Evolutionary conservation across 306 rosid species (phyloP).

Genomic region (Malus orientalis): DNA sequence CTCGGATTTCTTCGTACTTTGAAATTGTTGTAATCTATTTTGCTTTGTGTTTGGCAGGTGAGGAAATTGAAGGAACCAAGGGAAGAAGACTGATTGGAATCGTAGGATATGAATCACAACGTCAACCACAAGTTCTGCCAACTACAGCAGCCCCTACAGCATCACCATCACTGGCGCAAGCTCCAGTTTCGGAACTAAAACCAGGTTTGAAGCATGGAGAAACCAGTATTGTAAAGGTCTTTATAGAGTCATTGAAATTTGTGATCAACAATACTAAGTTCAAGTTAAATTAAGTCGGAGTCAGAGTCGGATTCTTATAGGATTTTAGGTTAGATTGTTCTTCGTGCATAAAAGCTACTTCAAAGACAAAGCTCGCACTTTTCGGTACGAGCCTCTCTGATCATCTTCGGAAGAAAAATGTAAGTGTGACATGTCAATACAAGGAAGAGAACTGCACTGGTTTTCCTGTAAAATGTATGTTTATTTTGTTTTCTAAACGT

Average conservation of each 20-base stretch:
- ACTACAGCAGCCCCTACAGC: slow-evolving; percentile 6
- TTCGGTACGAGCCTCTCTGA: background rate
- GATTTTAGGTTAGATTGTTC: background rate
- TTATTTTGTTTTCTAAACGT: background rate
- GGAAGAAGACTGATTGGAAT: slow-evolving; percentile 35
- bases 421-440: background rate
- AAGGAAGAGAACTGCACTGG: background rate
- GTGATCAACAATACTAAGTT: slow-evolving; percentile 9
- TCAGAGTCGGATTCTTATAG: background rate
- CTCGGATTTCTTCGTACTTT: background rate
- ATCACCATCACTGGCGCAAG: slow-evolving; percentile 1
- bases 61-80: slow-evolving; percentile 24
- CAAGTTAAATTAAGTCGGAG: background rate
- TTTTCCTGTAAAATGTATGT: background rate
- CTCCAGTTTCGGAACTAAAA: slow-evolving; percentile 4
- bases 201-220: background rate
- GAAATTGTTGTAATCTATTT: background rate
- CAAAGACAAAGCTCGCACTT: background rate
- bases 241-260: slow-evolving; percentile 19
- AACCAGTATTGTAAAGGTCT: slow-evolving; percentile 15
- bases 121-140: background rate
- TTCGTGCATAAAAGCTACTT: background rate
- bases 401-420: slow-evolving; percentile 8
- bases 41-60: slow-evolving; percentile 35
- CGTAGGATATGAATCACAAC: slow-evolving; percentile 20